Percentiles rank a stretch among this genome's conserved stretches.
Conservation (phyloP, 2,329 filamentous ascomycete genomes). For the Malbranchea zuffiana region DNA sequence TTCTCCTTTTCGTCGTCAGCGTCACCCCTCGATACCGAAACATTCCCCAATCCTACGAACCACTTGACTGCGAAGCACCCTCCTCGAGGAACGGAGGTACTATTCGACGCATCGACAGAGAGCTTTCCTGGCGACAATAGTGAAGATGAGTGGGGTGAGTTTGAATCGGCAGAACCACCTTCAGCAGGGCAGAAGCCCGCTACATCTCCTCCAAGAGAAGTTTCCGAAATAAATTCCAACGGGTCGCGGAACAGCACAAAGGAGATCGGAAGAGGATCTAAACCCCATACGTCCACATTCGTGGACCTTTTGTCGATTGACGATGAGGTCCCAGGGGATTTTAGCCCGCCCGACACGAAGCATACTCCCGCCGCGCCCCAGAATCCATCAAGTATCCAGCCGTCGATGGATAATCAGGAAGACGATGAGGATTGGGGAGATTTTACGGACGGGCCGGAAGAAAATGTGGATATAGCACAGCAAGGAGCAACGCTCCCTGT, state of each 20-base stretch:
- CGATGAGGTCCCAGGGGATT: background rate
- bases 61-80: too few relatives aligned
- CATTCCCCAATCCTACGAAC: background rate
- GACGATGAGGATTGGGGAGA: conserved; percentile 45
- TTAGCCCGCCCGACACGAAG: too few relatives aligned
- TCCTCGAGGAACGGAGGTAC: conserved; percentile 35
- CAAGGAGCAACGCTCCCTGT: background rate
- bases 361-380: too few relatives aligned
- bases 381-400: too few relatives aligned
- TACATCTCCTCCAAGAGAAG: background rate
- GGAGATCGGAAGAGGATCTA: conserved; percentile 1
- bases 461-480: background rate
- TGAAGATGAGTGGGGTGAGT: conserved; percentile 39
- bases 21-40: background rate
- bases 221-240: too few relatives aligned
- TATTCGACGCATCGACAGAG: conserved; percentile 50
- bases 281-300: background rate
- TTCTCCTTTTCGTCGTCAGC: conserved; percentile 3
- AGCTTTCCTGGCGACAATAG: conserved; percentile 19
- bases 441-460: conserved; percentile 34
- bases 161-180: conserved; percentile 27
- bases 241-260: conserved; percentile 17
- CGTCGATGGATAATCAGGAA: conserved; percentile 21
- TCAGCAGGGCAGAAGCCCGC: conserved; percentile 8
- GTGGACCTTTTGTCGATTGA: conserved; percentile 15